Conservation (phyloP, 176 grass and related monocot genomes). For the Microstegium vimineum region DNA sequence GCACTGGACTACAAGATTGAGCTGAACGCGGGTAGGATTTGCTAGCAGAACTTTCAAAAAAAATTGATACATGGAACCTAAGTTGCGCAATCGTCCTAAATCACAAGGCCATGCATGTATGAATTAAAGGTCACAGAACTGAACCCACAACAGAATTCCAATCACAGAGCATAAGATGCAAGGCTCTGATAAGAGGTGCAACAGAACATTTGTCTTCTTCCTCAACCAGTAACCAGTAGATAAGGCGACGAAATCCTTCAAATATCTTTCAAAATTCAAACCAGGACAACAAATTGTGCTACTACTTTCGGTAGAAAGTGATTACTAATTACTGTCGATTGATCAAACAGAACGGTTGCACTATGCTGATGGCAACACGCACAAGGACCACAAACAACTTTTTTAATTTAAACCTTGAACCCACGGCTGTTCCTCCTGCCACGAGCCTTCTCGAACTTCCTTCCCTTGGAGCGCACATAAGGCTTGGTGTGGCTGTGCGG, state of each 20-base stretch:
- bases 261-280: slow-evolving; percentile 31
- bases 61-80: neutral
- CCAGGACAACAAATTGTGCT: slow-evolving; percentile 11
- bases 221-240: neutral
- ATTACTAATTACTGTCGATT: slow-evolving; percentile 34
- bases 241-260: neutral
- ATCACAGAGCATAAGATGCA: neutral
- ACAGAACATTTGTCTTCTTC: slow-evolving; percentile 18
- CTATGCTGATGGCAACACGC: neutral
- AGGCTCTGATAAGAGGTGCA: neutral
- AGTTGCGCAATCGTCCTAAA: neutral
- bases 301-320: slow-evolving; percentile 21
- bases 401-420: slow-evolving; percentile 58
- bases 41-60: neutral
- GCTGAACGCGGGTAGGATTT: neutral
- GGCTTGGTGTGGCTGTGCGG: slow-evolving; percentile 82
- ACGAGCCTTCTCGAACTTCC: slow-evolving; percentile 74
- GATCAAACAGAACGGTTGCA: slow-evolving; percentile 25
- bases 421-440: slow-evolving; percentile 76
- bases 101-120: neutral
- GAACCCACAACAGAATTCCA: neutral
- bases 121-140: neutral
- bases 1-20: too few species aligned
- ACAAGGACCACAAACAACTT: neutral
- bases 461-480: slow-evolving; percentile 70